Evolutionary conservation across 306 rosid species (phyloP).

Genomic region (Vachellia pachyceras): DNA sequence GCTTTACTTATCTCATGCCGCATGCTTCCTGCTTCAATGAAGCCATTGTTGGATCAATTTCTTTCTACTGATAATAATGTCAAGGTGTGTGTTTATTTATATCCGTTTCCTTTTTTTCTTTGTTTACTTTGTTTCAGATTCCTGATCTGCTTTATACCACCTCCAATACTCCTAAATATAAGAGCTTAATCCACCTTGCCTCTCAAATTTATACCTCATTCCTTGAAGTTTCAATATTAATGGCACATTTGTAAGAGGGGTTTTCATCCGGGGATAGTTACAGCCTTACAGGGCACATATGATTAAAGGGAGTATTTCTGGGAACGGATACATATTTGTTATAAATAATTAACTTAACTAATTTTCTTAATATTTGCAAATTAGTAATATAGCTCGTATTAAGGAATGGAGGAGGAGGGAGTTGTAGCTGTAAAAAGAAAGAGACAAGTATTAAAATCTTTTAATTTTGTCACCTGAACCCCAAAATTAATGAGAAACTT

Average conservation of each 20-base stretch:
- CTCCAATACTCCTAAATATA: no score
- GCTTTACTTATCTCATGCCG: slow-evolving; percentile 4
- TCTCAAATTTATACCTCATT: no score
- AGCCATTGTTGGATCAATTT: slow-evolving; percentile 21
- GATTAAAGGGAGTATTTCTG: no score
- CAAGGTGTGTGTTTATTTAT: background rate
- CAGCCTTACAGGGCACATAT: no score
- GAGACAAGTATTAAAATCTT: background rate
- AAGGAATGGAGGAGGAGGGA: background rate
- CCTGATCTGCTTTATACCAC: background rate
- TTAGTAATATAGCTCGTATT: background rate
- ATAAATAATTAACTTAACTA: no score
- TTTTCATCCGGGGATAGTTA: no score
- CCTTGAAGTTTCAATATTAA: no score
- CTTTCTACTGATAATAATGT: background rate
- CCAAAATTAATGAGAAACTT: background rate
- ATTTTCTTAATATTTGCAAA: no score
- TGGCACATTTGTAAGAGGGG: no score
- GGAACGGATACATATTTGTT: no score
- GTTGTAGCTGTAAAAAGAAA: background rate
- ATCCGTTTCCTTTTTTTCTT: background rate
- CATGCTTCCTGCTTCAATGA: slow-evolving; percentile 15
- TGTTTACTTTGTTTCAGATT: background rate
- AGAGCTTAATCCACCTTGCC: no score
- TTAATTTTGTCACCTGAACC: background rate